Evolutionary conservation across 768 basidiomycete genomes (phyloP), one percentile per base, ranked within the genome.

Genomic region (Termitomyces sp.): DNA sequence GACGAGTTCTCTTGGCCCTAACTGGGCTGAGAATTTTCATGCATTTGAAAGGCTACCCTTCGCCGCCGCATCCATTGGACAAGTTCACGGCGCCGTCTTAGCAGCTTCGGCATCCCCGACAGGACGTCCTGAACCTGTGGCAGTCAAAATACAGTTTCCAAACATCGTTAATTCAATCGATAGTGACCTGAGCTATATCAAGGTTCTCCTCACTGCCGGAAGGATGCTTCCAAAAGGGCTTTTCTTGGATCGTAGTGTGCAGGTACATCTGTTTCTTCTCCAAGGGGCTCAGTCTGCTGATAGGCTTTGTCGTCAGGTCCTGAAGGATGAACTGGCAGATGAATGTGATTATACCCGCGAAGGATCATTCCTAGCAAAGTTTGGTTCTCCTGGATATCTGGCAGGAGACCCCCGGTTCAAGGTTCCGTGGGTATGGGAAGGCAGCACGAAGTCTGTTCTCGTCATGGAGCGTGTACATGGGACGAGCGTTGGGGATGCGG

Each of bases 11-110:
- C 79, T 97, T 6, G 95, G 95, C 3, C 68, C 81, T 0, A 77
- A 85, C 27, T 98, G 95, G 95, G 70, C 75, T 27, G 71, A 78
- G 33, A 75, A 81, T 34, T 98, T 99, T 70, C 64, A 74, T 1
- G 78, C 81, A 0, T 97, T 98, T 70, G 84, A 89, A 57, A 85
- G 91, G 4, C 78, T 93, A 2, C 96, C 96, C 0, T 93, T 97
- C 64, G 95, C 95, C 1, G 91, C 95, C 0, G 96, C 96, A 0
- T 98, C 96, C 2, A 98, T 99, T 36, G 97, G 97, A 0, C 96
- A 99, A 70, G 96, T 98, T 1, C 96, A 99, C 67, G 74, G 68
- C 0, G 96, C 91, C 0, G 75, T 82, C 2, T 79, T 98, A 12
- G 70, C 81, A 0, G 71, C 84, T 0, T 63, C 72, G 15, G 69